Conservation (phyloP, 345 rosid species). For the Arabidopsis arenosa region DNA sequence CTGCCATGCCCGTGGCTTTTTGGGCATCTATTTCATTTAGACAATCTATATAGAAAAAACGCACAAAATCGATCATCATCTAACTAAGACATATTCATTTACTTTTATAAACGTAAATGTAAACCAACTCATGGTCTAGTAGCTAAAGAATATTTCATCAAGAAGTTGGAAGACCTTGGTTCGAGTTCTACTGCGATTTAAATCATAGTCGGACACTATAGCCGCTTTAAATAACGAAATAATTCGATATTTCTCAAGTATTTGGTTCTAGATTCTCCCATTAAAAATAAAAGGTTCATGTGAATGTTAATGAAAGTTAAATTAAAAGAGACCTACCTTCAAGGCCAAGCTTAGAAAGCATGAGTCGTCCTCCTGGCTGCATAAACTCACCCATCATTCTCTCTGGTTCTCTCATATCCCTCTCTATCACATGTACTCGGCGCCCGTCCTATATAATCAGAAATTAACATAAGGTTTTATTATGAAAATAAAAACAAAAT, state of each 20-base stretch:
- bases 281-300: not conserved
- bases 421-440: conserved; percentile 63
- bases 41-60: conserved; percentile 36
- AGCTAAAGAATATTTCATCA: not conserved
- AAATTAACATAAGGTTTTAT: not conserved
- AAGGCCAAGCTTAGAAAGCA: conserved; percentile 62
- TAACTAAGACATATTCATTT: not conserved
- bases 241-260: not conserved
- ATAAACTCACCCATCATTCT: conserved; percentile 70
- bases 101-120: not conserved
- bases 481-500: not conserved
- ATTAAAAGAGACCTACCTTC: conserved; percentile 43
- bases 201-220: not conserved
- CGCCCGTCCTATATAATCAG: conserved; percentile 59
- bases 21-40: conserved; percentile 47
- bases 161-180: not conserved
- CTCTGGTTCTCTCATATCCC: conserved; percentile 64
- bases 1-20: not conserved
- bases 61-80: not conserved
- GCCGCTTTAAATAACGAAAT: not conserved
- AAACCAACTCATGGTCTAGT: not conserved
- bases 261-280: not conserved
- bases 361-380: conserved; percentile 69
- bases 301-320: not conserved
- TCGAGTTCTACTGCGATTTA: not conserved